Evolutionary conservation across 805 yeast genomes (phyloP).

Genomic region (Lipomyces yamanashiensis): DNA sequence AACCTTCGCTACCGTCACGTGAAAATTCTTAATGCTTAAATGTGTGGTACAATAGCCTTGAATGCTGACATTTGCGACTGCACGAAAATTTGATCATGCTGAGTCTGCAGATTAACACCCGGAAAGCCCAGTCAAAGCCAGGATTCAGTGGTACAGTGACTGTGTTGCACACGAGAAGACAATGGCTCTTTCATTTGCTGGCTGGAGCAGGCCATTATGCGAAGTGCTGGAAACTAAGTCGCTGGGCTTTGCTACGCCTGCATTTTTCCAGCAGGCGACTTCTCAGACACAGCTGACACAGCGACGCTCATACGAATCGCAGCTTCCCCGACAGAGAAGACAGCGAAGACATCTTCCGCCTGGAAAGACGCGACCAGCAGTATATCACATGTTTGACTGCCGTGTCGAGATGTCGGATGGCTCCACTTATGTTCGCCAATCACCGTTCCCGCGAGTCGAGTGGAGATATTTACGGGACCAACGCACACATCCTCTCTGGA

Average conservation of each 20-base stretch:
- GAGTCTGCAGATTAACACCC: background rate
- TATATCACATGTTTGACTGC: constrained; percentile 87
- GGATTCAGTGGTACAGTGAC: too few relatives aligned
- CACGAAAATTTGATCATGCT: constrained; percentile 6
- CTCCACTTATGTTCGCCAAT: constrained; percentile 78
- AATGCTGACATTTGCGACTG: background rate
- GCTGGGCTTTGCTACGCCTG: background rate
- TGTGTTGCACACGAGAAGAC: background rate
- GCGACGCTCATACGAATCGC: constrained; percentile 12
- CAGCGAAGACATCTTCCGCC: constrained; percentile 43
- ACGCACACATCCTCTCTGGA: constrained; percentile 86
- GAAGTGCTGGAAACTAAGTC: background rate
- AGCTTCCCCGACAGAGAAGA: constrained; percentile 30
- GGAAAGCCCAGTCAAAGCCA: background rate
- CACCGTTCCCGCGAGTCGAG: constrained; percentile 88
- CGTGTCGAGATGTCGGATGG: constrained; percentile 93
- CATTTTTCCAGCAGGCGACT: background rate
- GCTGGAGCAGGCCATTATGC: constrained; percentile 6
- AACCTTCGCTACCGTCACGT: constrained; percentile 8
- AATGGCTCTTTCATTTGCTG: constrained; percentile 5
- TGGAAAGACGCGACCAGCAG: constrained; percentile 93
- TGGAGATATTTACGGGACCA: constrained; percentile 85
- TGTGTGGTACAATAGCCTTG: background rate
- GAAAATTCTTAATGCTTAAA: background rate
- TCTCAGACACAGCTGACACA: background rate